phyloP scores from a whole-genome alignment of 257 asterid genomes.

The Nicotiana tomentosiformis region DNA sequence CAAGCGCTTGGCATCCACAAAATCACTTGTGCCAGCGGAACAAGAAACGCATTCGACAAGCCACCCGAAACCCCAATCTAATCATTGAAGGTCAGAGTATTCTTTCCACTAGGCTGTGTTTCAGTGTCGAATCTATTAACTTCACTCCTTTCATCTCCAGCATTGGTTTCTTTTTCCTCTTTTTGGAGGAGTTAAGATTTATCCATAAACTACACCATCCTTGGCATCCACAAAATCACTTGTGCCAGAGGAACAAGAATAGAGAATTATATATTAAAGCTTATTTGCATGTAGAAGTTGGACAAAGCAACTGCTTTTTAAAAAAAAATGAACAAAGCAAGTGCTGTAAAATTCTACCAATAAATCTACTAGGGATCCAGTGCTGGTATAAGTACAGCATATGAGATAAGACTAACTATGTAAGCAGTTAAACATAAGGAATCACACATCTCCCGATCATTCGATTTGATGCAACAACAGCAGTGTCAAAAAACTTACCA shows the following conservation, averaged over 20 bases:
- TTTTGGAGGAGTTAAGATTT: neutral
- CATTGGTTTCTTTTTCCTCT: neutral
- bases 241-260: neutral
- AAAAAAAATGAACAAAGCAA: neutral
- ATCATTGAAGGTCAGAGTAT: neutral
- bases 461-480: neutral
- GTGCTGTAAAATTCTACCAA: neutral
- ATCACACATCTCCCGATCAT: neutral
- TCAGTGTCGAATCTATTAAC: too few relatives aligned
- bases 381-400: neutral
- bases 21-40: neutral
- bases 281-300: neutral
- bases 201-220: neutral
- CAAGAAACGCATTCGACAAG: neutral
- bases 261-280: neutral
- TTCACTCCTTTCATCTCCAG: neutral
- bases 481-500: slow-evolving; percentile 44
- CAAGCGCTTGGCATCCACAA: neutral
- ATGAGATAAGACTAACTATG: neutral
- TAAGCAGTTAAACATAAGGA: neutral
- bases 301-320: neutral
- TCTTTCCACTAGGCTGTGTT: too few relatives aligned
- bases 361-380: neutral
- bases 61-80: neutral
- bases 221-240: slow-evolving; percentile 1